Percentiles rank a stretch among this genome's conserved stretches.
These are phyloP conservation scores for Cyberlindnera xylosilytica DNA, from an alignment of 805 yeast species.

Conservation along the genomic window DNA sequence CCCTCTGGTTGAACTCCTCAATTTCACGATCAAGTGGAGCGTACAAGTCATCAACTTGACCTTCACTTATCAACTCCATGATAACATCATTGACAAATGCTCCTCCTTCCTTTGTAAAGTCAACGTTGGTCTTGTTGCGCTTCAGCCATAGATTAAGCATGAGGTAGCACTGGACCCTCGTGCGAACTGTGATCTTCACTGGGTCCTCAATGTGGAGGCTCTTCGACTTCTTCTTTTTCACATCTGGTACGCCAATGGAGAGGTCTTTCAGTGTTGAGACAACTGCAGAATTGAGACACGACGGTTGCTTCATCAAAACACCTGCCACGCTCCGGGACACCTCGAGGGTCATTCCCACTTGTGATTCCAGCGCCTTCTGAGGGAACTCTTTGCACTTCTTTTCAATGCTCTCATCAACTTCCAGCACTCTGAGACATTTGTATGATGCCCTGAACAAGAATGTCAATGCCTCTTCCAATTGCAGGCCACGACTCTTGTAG, in stretches of 20 bases:
- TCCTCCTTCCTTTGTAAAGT: conserved; percentile 6
- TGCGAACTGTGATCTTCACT: conserved; percentile 20
- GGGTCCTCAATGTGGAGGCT: background rate
- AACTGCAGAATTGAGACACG: conserved; percentile 10
- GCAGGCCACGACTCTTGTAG: conserved; percentile 33
- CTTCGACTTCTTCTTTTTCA: no score
- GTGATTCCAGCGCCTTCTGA: conserved; percentile 25
- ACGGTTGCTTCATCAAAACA: conserved; percentile 12
- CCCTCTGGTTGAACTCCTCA: conserved; percentile 12
- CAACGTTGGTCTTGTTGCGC: background rate
- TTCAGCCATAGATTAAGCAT: conserved; percentile 16
- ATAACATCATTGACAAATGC: conserved; percentile 1
- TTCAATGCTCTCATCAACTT: conserved; percentile 23
- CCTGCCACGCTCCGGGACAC: conserved; percentile 22
- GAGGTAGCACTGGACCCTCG: conserved; percentile 20
- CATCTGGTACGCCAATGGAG: background rate
- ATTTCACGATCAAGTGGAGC: conserved; percentile 18
- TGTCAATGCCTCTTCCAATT: conserved; percentile 37
- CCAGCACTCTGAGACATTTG: conserved; percentile 29
- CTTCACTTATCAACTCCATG: background rate
- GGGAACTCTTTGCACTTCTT: conserved; percentile 29
- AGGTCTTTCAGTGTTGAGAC: conserved; percentile 10
- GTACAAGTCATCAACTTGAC: background rate
- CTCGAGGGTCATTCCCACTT: conserved; percentile 12
- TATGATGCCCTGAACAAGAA: conserved; percentile 38